Base-by-base conservation (phyloP, 768 basidiomycete genomes). In the Mycena kentingensis region DNA sequence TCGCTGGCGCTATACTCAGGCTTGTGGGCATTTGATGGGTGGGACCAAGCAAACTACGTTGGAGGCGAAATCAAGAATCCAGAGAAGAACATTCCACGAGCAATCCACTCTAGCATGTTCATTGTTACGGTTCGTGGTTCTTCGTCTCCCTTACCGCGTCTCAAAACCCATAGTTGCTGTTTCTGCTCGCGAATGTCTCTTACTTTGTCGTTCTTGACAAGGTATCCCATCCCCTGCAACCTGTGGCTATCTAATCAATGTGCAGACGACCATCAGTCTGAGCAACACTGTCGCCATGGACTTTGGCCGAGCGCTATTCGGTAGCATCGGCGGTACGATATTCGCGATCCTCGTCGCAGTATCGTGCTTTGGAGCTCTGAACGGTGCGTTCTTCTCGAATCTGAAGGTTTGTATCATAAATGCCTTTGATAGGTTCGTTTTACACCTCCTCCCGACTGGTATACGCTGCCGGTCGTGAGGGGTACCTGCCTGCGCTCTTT, bases 1-100 rank as follows among this genome's bases (percentile, higher is more conserved):
- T 91, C 95, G 5, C 75, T 98, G n/a, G 96, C 95, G 0, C 74
- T 98, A 5, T 99, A 97, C 69, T 96, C 93, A 11, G 92, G 93
- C 3, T 73, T 98, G 4, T 98, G 90, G 92, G 94, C 94, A 2
- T 94, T 92, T 59, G 94, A 94, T 67, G 96, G 96, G 1, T 99
- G 94, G 94, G 95, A 95, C 63, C 88, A 90, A 69, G 87, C 82
- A 25, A 94, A 93, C 65, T 96, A 88, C 57, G 90, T 98, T 15
- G 90, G 88, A 13, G 95, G 90, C 25, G 93, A 93, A 68, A 90
- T 98, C 73, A 73, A 77, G 48, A 81, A 87, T 54, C 85, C 91
- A 2, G 82, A 87, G 63, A 88, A 83, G 64, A 93, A 94, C 62
- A 87, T 98, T 41, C 95, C 95, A 2, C 77, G 87, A 51, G 85